Conservation (phyloP, 2,329 filamentous ascomycete species). For the Claviceps lovelessii region DNA sequence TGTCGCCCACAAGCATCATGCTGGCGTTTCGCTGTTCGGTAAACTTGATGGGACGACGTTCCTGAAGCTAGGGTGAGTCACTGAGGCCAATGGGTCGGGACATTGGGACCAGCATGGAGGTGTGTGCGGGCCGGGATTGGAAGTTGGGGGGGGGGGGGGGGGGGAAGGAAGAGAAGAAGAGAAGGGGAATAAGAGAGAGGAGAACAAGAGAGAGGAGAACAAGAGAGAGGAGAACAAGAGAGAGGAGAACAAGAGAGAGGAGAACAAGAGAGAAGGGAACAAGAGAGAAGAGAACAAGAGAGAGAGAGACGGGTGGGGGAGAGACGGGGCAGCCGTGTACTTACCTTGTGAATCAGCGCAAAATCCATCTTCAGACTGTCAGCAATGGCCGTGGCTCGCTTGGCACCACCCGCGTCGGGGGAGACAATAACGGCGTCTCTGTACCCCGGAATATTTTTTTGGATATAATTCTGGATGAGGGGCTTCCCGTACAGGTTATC, state of each 20-base stretch:
- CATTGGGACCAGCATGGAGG: slow-evolving; percentile 9
- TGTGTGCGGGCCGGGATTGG: slow-evolving; percentile 9
- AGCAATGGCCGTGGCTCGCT: slow-evolving; percentile 88
- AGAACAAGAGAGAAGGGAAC: no score
- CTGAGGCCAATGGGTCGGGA: slow-evolving; percentile 6
- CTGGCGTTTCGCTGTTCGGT: slow-evolving; percentile 80
- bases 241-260: no score
- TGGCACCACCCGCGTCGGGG: slow-evolving; percentile 90
- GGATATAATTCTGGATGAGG: slow-evolving; percentile 55
- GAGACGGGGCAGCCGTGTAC: not conserved
- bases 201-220: no score
- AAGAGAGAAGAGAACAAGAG: no score
- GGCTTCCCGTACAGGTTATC: slow-evolving; percentile 89
- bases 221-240: no score
- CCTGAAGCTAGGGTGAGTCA: slow-evolving; percentile 36
- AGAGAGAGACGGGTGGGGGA: no score
- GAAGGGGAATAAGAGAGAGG: no score
- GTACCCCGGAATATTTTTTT: slow-evolving; percentile 71
- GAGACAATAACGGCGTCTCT: slow-evolving; percentile 84
- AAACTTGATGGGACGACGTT: slow-evolving; percentile 78
- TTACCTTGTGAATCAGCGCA: slow-evolving; percentile 89
- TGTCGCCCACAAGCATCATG: slow-evolving; percentile 90
- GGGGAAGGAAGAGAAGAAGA: not conserved
- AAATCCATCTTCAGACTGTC: slow-evolving; percentile 90
- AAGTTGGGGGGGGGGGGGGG: not conserved